Percentiles rank a stretch among this genome's conserved stretches.
These are phyloP conservation scores for Candida palmyrensis DNA, from an alignment of 805 yeast genomes.

Conservation along the genomic window DNA sequence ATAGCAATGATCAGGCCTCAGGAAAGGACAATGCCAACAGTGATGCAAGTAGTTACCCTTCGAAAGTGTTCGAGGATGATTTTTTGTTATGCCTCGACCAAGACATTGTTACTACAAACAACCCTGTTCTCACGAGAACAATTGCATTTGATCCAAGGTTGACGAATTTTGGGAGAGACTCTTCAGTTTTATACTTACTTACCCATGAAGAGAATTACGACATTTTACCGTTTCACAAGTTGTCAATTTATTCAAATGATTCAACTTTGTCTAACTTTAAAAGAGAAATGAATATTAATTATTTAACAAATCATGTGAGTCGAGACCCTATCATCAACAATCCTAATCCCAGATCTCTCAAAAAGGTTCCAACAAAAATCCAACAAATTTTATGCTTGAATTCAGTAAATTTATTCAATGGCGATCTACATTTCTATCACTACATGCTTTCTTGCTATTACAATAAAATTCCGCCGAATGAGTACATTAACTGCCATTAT, in stretches of 20 bases:
- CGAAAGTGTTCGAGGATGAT: conserved; percentile 22
- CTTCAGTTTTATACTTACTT: background rate
- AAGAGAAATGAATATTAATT: conserved; percentile 5
- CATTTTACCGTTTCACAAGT: conserved; percentile 29
- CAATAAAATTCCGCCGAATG: conserved; percentile 25
- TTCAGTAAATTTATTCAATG: conserved; percentile 28
- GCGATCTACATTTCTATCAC: conserved; percentile 25
- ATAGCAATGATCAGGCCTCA: conserved; percentile 6
- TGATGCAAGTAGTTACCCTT: conserved; percentile 3
- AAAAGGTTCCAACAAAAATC: conserved; percentile 28
- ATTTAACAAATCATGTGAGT: conserved; percentile 1
- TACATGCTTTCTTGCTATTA: conserved; percentile 38
- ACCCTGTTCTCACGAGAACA: conserved; percentile 5
- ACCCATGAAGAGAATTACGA: conserved; percentile 14
- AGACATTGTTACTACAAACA: conserved; percentile 28
- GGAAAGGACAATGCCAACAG: conserved; percentile 6
- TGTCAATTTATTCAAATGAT: conserved; percentile 33
- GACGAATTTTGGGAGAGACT: conserved; percentile 7
- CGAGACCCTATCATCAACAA: conserved; percentile 13
- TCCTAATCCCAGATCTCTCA: conserved; percentile 18
- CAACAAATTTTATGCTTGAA: conserved; percentile 28
- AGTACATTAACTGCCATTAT: conserved; percentile 31
- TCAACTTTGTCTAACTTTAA: conserved; percentile 32
- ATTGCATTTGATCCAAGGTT: conserved; percentile 12
- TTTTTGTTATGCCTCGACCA: conserved; percentile 28